phyloP scores from a whole-genome alignment of 2,329 filamentous ascomycete species.

The Trichophyton equinum region DNA sequence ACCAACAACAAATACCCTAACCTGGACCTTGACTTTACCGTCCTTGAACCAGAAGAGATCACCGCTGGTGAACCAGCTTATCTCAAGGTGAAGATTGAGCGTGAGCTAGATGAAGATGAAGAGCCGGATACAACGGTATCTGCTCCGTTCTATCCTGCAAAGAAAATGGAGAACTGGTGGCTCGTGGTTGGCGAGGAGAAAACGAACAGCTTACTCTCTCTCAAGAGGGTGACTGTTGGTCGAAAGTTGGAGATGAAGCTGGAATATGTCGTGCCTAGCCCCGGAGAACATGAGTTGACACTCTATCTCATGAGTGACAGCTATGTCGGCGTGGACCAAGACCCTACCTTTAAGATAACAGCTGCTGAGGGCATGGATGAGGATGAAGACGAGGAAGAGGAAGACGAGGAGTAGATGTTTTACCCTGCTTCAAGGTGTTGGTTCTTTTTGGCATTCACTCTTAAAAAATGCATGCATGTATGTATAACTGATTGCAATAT shows the following conservation, averaged over 20 bases:
- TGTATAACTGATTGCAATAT: background rate
- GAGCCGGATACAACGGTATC: constrained; percentile 76
- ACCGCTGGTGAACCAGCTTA: constrained; percentile 69
- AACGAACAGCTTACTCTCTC: constrained; percentile 74
- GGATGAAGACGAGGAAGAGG: constrained; percentile 60
- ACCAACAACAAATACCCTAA: constrained; percentile 96
- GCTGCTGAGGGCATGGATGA: constrained; percentile 92
- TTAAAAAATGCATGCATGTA: background rate
- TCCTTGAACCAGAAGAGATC: constrained; percentile 69
- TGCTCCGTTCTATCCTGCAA: constrained; percentile 81
- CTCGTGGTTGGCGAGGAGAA: constrained; percentile 87
- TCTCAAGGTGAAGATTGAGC: constrained; percentile 70
- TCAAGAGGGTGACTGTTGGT: constrained; percentile 86
- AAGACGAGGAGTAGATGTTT: constrained; percentile 5
- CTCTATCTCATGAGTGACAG: constrained; percentile 94
- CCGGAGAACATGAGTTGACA: constrained; percentile 77
- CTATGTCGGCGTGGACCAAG: constrained; percentile 94
- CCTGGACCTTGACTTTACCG: constrained; percentile 76
- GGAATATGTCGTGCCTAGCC: constrained; percentile 77
- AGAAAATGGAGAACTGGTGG: constrained; percentile 99
- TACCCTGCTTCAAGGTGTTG: background rate
- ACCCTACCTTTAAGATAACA: constrained; percentile 71
- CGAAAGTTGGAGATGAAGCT: constrained; percentile 64
- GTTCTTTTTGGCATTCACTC: background rate
- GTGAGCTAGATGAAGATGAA: constrained; percentile 62